These are phyloP conservation scores for Tympanopsis confertula DNA, from an alignment of 2,329 filamentous ascomycete species.

Conservation along the genomic window DNA sequence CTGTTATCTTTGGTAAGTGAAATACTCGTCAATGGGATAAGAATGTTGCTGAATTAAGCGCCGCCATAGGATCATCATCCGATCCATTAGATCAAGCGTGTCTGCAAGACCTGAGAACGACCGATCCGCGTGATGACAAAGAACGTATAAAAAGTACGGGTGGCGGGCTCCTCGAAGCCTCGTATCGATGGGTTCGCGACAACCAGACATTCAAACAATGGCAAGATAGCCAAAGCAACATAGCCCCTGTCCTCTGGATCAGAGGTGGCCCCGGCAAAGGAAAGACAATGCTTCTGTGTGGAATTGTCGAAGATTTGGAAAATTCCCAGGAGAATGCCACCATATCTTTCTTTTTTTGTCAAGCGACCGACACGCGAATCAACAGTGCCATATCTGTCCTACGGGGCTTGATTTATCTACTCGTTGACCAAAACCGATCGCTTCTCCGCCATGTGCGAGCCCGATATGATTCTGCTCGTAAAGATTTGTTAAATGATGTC, in stretches of 20 bases:
- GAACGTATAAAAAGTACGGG: conserved; percentile 19
- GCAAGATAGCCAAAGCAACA: conserved; percentile 6
- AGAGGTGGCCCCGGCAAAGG: conserved; percentile 26
- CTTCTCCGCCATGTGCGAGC: conserved; percentile 20
- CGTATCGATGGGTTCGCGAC: conserved; percentile 21
- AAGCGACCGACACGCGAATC: conserved; percentile 13
- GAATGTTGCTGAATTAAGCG: too few relatives aligned
- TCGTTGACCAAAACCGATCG: conserved; percentile 13
- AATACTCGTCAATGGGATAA: too few relatives aligned
- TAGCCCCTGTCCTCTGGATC: conserved; percentile 24
- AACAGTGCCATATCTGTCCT: conserved; percentile 17
- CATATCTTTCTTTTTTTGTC: conserved; percentile 19
- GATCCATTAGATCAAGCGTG: conserved; percentile 6
- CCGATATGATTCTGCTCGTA: conserved; percentile 16
- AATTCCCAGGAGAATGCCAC: neutral
- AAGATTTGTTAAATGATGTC: conserved; percentile 18
- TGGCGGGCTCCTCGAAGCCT: conserved; percentile 17
- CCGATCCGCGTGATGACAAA: conserved; percentile 20
- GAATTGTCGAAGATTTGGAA: conserved; percentile 23
- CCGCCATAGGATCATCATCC: too few relatives aligned
- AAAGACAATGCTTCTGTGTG: conserved; percentile 29
- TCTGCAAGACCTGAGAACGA: conserved; percentile 11
- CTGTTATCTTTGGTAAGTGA: too few relatives aligned
- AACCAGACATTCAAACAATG: conserved; percentile 12
- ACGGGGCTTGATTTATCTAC: conserved; percentile 16